Evolutionary conservation across 2,329 filamentous ascomycete genomes (phyloP), one percentile per base, ranked within the genome.

Genomic region (Pseudogymnoascus sp.): DNA sequence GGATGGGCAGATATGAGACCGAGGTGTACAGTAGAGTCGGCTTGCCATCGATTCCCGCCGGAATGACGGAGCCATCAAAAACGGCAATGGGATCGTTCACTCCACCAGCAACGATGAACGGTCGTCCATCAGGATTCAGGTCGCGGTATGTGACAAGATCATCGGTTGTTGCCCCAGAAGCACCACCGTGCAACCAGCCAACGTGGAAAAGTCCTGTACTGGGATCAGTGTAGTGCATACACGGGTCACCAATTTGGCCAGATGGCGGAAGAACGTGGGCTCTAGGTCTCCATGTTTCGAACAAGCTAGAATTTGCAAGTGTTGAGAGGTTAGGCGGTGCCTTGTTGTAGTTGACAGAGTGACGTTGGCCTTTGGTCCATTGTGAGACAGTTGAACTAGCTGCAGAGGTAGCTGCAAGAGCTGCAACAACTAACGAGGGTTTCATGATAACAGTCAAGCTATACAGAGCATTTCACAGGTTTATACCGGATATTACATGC

Each of bases 21-120:
- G 75, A 77, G 2, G 78, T 79, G 64, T 80, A 80, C 2, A 80
- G 69, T 8, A 79, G 69, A 0, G 77, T 80, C 2, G 77, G 76
- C 4, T 71, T 74, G 14, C 76, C 77, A 21, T 77, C 74, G 65
- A 79, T 76, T 8, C 77, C 77, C 3, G 63, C 68, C 8, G 78
- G 76, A 52, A 79, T 78, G 14, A 79, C 75, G 14, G 73, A 74
- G 2, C 78, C 78, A 55, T 79, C 78, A 61, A 80, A 80, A 14
- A 80, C 76, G 45, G 76, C 76, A 14, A 79, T 64, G 0, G 74
- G 75, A 60, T 79, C 78, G 59, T 79, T 79, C n/a, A 75, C 73
- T 6, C 72, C 72, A 7, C 77, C 77, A 18, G 45, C 25, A 52
- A 52, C 25, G 4, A 52, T 52, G 25, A 52, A 52, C 12, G 7